Evolutionary conservation across 1,284 basidiomycete genomes (phyloP), one percentile per base, ranked within the genome.

Genomic region (Moesziomyces sp.): DNA sequence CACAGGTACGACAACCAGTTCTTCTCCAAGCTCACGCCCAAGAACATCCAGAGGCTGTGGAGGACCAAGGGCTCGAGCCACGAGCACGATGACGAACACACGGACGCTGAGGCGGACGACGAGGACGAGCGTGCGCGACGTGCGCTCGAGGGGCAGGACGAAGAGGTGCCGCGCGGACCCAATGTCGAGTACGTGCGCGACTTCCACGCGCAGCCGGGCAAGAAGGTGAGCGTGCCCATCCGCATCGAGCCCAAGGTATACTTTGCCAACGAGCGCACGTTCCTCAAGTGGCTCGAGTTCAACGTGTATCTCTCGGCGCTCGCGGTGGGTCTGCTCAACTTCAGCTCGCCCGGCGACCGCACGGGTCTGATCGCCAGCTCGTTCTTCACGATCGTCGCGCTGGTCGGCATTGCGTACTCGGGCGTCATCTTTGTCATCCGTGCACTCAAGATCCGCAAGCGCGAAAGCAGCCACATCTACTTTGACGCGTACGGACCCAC

Each of bases 241-340:
- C 89, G 96, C 53, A 89, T 99, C 59, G 96, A 99, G 86, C 96
- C 96, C 40, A 99, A 99, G 86, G 94, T 97, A 8, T 97, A 97
- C 83, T 99, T 98, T 84, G 96, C 96, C 3, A 92, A 93, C 48
- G 96, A 97, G 85, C 88, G 94, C 62, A 95, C 93, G n/a, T 76
- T 77, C 52, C 55, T 77, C 69, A 81, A 85, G 66, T 99, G 96
- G 96, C 87, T 97, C 50, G 91, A 95, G 83, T 94, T 93, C 79
- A 90, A 92, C 1, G 92, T 98, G 64, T 76, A 83, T 57, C 65
- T 84, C 28, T 78, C 77, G 5, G 81, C 83, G 14, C 76, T 84
- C 13, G 85, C 85, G 9, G 82, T 84, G 1, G 82, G 83, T 33
- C 64, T 85, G 56, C 67, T 98, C 73, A 98, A 97, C 87, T 97